Evolutionary conservation across 179 eudicot species (phyloP).

Genomic region (Beta lomatogona): DNA sequence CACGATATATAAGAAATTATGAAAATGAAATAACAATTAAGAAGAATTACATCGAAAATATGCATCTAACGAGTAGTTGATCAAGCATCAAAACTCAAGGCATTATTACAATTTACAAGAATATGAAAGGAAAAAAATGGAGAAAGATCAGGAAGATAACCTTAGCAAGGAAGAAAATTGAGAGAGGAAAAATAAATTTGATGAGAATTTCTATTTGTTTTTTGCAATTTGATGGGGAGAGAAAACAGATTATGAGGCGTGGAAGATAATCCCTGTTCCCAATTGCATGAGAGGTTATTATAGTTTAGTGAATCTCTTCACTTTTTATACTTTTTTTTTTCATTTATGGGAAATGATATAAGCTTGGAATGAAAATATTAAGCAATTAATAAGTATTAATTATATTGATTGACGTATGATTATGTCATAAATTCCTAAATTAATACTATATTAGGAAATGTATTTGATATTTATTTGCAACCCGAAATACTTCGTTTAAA

Average conservation of each 20-base stretch:
- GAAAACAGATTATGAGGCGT: neutral
- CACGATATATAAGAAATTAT: neutral
- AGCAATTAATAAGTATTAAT: too few species aligned
- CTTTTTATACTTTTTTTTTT: too few species aligned
- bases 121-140: neutral
- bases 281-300: neutral
- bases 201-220: neutral
- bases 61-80: too few species aligned
- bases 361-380: too few species aligned
- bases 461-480: too few species aligned
- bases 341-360: too few species aligned
- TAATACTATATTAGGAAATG: too few species aligned
- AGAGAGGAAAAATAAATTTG: neutral
- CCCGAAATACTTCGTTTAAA: too few species aligned
- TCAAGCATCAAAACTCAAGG: neutral
- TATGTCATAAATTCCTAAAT: too few species aligned
- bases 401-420: too few species aligned
- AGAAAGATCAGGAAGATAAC: neutral
- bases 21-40: neutral
- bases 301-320: neutral
- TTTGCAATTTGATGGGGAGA: too few species aligned
- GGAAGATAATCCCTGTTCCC: neutral
- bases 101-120: neutral
- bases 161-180: neutral
- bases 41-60: neutral